Evolutionary conservation across 2,329 filamentous ascomycete genomes (phyloP), one percentile per base, ranked within the genome.

Genomic region (Alternaria burnsii): DNA sequence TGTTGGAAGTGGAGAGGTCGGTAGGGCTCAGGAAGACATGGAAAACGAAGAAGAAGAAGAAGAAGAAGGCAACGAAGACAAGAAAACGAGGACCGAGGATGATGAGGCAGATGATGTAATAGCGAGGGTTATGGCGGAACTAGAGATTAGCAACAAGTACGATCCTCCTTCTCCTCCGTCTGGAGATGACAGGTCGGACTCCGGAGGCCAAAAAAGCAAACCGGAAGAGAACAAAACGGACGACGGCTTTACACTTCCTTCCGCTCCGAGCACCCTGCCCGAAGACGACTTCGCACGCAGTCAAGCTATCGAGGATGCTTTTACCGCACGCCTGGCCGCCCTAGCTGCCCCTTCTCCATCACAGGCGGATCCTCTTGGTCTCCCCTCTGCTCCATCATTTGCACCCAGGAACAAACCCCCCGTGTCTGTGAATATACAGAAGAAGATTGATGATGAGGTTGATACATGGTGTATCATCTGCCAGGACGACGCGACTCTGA

Each of bases 391-490:
- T 4, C 83, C 83, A 3, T 82, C 79, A 0, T 79, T 80, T 46
- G 66, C 78, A 3, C 82, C 82, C 3, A 67, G 76, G 2, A 67
- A 73, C 34, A 80, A 78, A 46, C 75, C 76, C 10, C 68, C 73
- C 2, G 57, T 75, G 1, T 74, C 75, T 46, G 72, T 76, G 7
- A 81, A 70, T 50, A 50, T 78, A 14, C 71, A 78, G n/a, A 75
- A 73, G 48, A 81, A 79, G 72, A 87, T 88, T 0, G 89, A 94
- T 68, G 89, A 90, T 34, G 91, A 94, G 69, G 84, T 89, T 62
- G 88, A 89, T 42, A 87, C 85, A 1, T 96, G 92, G 91, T 96
- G 93, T 75, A 86, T 89, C 32, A 93, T 95, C 10, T 97, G 93
- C 74, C 87, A 90, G 47, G 91, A 93, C 59, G 91, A 95, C 71